Base-by-base conservation (phyloP, 1,139 yeast genomes). In the Pichia kudriavzevii region DNA sequence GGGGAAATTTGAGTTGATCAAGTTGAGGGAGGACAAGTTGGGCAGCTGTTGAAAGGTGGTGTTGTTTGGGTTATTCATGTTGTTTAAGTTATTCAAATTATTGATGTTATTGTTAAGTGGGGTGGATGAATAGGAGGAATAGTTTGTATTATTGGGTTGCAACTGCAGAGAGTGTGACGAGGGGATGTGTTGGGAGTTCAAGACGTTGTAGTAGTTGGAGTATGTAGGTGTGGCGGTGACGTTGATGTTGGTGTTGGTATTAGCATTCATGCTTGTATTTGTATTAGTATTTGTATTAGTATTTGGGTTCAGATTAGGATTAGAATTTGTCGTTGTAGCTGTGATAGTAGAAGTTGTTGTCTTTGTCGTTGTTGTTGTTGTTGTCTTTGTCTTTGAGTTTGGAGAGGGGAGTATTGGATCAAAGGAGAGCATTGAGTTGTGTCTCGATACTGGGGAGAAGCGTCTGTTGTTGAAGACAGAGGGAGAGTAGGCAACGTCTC, bases 331-430 rank as follows among this genome's bases (percentile, higher is more conserved):
- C 15, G 28, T 33, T 12, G 26, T 31, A 32, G 32, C 30, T 2
- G 32, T 34, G 30, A 36, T 32, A 26, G 34, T 36, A 12, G 39
- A 33, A 23, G 26, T 32, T 14, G 34, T 29, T 10, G 9, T 7
- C 8, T n/a, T 22, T 8, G 25, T 4, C 10, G 17, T 9, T 25
- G 9, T 25, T 27, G 8, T 18, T 4, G 14, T 28, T 18, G 21
- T 16, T 27, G 18, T 22, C 11, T 19, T 14, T 30, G 16, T 24
- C 20, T 12, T 24, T 24, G 25, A 7, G 5, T n/a, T 12, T 16
- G 13, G 22, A 17, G 17, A 14, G 6, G 21, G 17, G 20, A 16
- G 34, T n/a, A 35, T 19, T 16, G 39, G 35, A 12, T 30, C 32
- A 14, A 35, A 35, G 7, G 39, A 31, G 18, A 28, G 15, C 10